A percentile compares a stretch with the other conserved stretches of the same genome.
phyloP scores from a whole-genome alignment of 257 asterid genomes.

The Petunia secreta region DNA sequence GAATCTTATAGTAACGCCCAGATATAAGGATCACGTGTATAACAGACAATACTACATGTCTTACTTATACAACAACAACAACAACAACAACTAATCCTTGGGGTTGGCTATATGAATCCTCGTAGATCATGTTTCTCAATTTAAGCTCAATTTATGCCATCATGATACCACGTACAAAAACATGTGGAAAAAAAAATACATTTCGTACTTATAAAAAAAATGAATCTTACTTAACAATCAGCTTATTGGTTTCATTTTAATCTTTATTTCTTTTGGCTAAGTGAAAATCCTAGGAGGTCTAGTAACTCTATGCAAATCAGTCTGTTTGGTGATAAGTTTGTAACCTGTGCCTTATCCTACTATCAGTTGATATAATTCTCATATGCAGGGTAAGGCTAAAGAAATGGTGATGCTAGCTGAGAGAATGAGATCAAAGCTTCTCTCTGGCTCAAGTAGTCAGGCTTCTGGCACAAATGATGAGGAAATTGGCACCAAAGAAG shows the following conservation, averaged over 20 bases:
- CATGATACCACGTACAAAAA: no score
- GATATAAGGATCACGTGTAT: background rate
- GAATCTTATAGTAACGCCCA: background rate
- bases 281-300: background rate
- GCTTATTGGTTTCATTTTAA: background rate
- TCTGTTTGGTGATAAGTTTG: conserved; percentile 5
- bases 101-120: no score
- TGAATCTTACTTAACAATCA: background rate
- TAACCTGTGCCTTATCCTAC: background rate
- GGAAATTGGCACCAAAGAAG: conserved; percentile 93
- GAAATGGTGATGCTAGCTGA: conserved; percentile 99
- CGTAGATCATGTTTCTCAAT: no score
- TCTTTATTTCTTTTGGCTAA: background rate
- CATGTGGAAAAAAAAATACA: no score
- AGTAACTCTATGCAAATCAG: background rate
- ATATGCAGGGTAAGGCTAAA: conserved; percentile 77
- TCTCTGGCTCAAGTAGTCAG: conserved; percentile 74
- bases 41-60: background rate
- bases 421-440: conserved; percentile 93
- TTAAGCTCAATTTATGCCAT: no score
- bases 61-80: background rate
- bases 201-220: no score
- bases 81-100: no score
- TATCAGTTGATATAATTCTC: conserved; percentile 21
- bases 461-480: conserved; percentile 64